Base-by-base conservation (phyloP, 2,329 filamentous ascomycete genomes). In the Chaetomium sp. region DNA sequence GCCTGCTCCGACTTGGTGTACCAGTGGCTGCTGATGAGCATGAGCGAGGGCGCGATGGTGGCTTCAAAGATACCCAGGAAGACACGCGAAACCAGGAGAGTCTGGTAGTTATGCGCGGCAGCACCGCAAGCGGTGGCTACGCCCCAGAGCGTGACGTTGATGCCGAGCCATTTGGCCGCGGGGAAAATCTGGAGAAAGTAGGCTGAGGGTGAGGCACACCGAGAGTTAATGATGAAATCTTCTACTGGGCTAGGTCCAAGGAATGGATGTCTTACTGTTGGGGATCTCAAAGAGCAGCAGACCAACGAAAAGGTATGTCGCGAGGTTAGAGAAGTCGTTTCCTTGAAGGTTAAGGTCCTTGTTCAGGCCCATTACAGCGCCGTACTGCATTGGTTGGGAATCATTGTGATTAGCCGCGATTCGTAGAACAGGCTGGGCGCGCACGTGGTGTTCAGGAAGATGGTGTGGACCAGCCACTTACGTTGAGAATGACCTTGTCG, bases 401-500 rank as follows among this genome's bases (percentile, higher is more conserved):
- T 14, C 36, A 34, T 19, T 7, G 19, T 7, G 36, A 41, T 62
- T 53, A 58, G 54, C 57, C 27, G 47, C 49, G 19, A 27, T 27
- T 27, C 19, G 19, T 27, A 27, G 2, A 27, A 27, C 19, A 27
- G 19, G 2, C 43, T 5, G 40, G 11, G 38, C n/a, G 11, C 27
- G 43, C 7, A 52, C 36, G 33, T n/a, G 33, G 43, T 38, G 40
- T 12, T 36, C 32, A 19, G 6, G 42, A 11, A 19, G 41, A n/a
- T 12, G 34, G 5, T 49, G 35, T 11, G 12, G 34, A 48, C 38
- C 12, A 43, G 40, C 37, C 12, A 70, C 77, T 65, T 51, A 83
- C 80, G 62, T 85, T 85, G 45, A 85, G 74, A 34, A 81, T 76
- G 57, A 84, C 79, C 69, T 86, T 86, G 71, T 85, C 82, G 45